Conservation (phyloP, 164 flowering plant genomes). For the Macadamia tetraphylla region DNA sequence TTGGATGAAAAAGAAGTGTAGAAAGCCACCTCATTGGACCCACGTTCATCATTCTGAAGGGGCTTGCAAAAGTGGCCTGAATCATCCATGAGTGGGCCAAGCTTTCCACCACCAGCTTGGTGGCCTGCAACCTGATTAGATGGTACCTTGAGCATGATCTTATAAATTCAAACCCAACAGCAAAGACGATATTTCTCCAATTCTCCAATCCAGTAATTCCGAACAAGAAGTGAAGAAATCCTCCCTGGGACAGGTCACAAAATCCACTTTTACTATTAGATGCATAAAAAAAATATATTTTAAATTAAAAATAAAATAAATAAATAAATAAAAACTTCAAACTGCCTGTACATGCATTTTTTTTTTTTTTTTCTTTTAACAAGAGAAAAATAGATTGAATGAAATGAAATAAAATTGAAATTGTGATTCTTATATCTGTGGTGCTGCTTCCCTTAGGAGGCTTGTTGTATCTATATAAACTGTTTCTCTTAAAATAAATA, state of each 20-base stretch:
- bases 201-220: background rate
- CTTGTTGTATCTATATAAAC: no score
- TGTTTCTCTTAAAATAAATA: no score
- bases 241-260: background rate
- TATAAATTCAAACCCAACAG: background rate
- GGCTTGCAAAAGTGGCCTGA: conserved; percentile 72
- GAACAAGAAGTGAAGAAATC: background rate
- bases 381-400: no score
- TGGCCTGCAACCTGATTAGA: conserved; percentile 76
- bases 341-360: no score
- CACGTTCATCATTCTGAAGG: conserved; percentile 53
- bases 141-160: conserved; percentile 47
- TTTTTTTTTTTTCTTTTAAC: no score
- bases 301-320: no score
- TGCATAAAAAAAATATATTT: no score
- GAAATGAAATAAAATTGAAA: no score
- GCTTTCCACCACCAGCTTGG: conserved; percentile 37
- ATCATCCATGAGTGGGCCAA: conserved; percentile 63
- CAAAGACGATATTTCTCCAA: background rate
- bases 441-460: no score
- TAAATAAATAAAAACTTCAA: no score
- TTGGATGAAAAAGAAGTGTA: conserved; percentile 16
- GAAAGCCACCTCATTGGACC: conserved; percentile 48
- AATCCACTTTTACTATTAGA: background rate
- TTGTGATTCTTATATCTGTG: no score